phyloP scores from a whole-genome alignment of 495 filamentous ascomycete genomes.

The Penicillium psychrofluorescens region DNA sequence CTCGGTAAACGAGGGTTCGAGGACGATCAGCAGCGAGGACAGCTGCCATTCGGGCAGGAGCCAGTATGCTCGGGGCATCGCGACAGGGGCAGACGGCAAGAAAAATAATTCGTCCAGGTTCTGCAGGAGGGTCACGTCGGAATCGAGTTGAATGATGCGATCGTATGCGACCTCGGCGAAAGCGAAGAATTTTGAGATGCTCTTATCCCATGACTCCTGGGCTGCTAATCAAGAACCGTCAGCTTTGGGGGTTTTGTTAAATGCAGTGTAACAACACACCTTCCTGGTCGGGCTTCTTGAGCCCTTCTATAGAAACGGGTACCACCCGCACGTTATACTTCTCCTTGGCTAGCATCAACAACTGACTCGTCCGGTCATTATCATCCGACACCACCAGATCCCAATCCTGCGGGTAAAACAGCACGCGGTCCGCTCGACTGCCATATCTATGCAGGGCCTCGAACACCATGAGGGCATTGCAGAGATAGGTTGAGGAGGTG shows the following conservation, averaged over 20 bases:
- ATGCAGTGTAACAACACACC: neutral
- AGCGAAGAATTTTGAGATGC: constrained; percentile 61
- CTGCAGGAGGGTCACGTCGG: constrained; percentile 56
- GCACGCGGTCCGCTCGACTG: constrained; percentile 55
- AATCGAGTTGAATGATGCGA: constrained; percentile 63
- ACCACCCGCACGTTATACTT: constrained; percentile 54
- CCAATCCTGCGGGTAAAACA: constrained; percentile 61
- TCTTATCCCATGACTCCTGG: constrained; percentile 48
- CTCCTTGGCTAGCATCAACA: constrained; percentile 53
- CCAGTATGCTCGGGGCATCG: constrained; percentile 71
- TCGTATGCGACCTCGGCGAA: constrained; percentile 64
- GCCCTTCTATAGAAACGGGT: constrained; percentile 51
- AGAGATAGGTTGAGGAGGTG: constrained; percentile 60
- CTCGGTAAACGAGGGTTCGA: constrained; percentile 52
- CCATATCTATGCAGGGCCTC: constrained; percentile 53
- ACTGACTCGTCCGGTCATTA: constrained; percentile 41
- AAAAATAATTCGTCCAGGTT: constrained; percentile 70
- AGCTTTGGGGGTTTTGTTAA: no score
- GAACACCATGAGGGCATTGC: constrained; percentile 72
- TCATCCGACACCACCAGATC: constrained; percentile 29
- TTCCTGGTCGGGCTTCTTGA: constrained; percentile 8
- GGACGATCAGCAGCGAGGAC: constrained; percentile 56
- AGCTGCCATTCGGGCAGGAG: constrained; percentile 47
- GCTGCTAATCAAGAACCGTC: constrained; percentile 8
- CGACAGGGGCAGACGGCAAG: constrained; percentile 50